phyloP scores from a whole-genome alignment of 306 rosid species.

The Rosa chinensis region DNA sequence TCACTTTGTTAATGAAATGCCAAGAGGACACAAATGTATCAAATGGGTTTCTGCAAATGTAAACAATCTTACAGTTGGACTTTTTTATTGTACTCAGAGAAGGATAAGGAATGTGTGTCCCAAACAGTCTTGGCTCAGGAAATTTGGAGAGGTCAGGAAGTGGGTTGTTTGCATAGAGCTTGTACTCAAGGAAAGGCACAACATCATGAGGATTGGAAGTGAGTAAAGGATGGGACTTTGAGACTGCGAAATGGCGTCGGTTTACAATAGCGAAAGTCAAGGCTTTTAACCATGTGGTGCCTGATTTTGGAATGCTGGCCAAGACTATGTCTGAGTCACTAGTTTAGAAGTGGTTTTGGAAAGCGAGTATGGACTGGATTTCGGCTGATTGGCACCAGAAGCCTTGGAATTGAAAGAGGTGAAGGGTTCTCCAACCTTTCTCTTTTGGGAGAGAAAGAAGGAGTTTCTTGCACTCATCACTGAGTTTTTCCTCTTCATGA shows the following conservation, averaged over 20 bases:
- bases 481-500: conserved; percentile 11
- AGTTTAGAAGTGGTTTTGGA: conserved; percentile 59
- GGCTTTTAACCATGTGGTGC: conserved; percentile 69
- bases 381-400: conserved; percentile 52
- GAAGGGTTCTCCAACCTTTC: conserved; percentile 50
- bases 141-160: conserved; percentile 38
- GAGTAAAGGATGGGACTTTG: conserved; percentile 47
- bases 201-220: conserved; percentile 55
- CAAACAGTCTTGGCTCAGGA: conserved; percentile 48
- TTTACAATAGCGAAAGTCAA: conserved; percentile 40
- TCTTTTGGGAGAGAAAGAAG: conserved; percentile 51
- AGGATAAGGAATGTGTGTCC: conserved; percentile 51
- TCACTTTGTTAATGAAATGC: conserved; percentile 31
- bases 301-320: conserved; percentile 56
- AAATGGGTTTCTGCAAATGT: conserved; percentile 53
- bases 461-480: conserved; percentile 35
- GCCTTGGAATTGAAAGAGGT: conserved; percentile 44
- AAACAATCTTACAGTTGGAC: conserved; percentile 39
- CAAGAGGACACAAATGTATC: conserved; percentile 56
- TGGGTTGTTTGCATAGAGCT: conserved; percentile 30
- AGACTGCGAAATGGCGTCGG: conserved; percentile 20
- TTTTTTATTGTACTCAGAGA: conserved; percentile 35
- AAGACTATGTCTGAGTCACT: conserved; percentile 39
- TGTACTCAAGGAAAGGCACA: conserved; percentile 47
- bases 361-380: conserved; percentile 46